phyloP scores from a whole-genome alignment of 2,329 filamentous ascomycete species.

The Trichoderma brevicompactum region DNA sequence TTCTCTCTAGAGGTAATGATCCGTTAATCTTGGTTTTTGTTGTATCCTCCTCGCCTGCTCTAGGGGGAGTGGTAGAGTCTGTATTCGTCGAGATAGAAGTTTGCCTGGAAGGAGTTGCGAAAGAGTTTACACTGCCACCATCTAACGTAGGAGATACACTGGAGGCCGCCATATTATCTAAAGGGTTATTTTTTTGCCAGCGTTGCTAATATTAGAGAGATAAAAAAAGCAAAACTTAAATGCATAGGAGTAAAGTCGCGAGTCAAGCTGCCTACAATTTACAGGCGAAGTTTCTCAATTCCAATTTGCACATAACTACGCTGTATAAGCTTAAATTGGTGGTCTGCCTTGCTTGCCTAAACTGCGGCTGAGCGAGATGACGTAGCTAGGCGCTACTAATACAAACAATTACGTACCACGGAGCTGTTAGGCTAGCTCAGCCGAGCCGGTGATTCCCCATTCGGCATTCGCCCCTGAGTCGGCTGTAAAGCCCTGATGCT shows the following conservation, averaged over 20 bases:
- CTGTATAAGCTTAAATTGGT: not conserved
- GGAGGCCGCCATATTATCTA: not conserved
- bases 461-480: too few relatives aligned
- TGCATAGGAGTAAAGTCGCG: not conserved
- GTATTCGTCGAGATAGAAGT: not conserved
- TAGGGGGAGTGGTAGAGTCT: not conserved
- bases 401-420: too few relatives aligned
- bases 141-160: not conserved
- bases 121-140: not conserved
- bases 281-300: not conserved
- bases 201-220: not conserved
- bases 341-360: not conserved
- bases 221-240: not conserved
- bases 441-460: too few relatives aligned
- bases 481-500: too few relatives aligned
- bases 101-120: not conserved
- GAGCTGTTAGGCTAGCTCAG: too few relatives aligned
- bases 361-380: conserved; percentile 2
- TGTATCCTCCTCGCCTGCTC: not conserved
- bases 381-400: not conserved
- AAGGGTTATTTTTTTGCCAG: not conserved
- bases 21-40: not conserved
- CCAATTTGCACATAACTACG: not conserved
- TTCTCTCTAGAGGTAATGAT: not conserved
- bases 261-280: not conserved